These are phyloP conservation scores for Fistulifera solaris DNA, from an alignment of 108 stramenopile genomes.

Conservation along the genomic window DNA sequence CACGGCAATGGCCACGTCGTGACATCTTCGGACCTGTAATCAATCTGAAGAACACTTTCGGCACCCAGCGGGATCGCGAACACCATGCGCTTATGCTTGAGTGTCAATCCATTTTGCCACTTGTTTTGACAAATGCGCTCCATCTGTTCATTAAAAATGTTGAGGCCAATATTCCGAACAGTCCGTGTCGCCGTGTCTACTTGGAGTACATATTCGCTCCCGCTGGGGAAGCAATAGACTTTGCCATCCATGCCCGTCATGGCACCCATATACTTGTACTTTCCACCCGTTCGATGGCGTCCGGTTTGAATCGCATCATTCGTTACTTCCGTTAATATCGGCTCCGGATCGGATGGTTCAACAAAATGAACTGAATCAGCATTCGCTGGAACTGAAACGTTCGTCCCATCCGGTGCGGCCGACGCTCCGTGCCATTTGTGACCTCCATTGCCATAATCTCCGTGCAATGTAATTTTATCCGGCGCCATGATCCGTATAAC, in stretches of 20 bases:
- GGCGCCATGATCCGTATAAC: conserved; percentile 32
- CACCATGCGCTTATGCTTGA: conserved; percentile 46
- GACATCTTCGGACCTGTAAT: conserved; percentile 18
- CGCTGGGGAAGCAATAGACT: conserved; percentile 77
- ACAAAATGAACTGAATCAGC: conserved; percentile 63
- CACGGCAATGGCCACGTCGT: conserved; percentile 64
- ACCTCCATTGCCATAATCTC: conserved; percentile 44
- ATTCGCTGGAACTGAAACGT: conserved; percentile 77
- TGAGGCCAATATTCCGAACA: conserved; percentile 55
- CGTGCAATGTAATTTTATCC: conserved; percentile 51
- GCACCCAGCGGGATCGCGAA: conserved; percentile 79
- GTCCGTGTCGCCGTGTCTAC: conserved; percentile 37
- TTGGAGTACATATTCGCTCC: conserved; percentile 63
- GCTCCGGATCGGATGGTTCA: conserved; percentile 29
- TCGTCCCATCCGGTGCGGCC: conserved; percentile 46
- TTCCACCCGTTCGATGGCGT: conserved; percentile 66
- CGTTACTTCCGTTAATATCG: conserved; percentile 10
- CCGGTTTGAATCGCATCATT: conserved; percentile 35
- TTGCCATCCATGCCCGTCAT: conserved; percentile 61
- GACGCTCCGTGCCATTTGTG: conserved; percentile 86
- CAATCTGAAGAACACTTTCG: conserved; percentile 62
- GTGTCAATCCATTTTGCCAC: conserved; percentile 78
- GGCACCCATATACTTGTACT: conserved; percentile 85
- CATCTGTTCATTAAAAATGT: conserved; percentile 44
- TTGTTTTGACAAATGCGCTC: conserved; percentile 74